phyloP scores from a whole-genome alignment of 345 rosid species.

The Clausena lansium region DNA sequence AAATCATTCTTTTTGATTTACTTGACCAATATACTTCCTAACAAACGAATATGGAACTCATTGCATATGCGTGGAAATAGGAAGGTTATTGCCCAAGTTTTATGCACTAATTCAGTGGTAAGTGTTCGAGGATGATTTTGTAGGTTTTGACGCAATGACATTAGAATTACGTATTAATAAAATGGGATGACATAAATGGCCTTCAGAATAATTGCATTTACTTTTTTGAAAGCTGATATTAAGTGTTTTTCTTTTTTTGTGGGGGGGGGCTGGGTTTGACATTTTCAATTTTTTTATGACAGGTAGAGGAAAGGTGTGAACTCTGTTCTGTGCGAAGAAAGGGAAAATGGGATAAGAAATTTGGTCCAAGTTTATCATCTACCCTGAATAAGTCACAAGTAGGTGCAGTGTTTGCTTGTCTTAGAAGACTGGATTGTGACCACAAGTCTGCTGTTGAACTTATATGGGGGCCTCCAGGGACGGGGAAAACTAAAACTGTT shows the following conservation, averaged over 20 bases:
- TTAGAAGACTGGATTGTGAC: background rate
- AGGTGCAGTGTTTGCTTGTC: background rate
- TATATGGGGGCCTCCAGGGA: background rate
- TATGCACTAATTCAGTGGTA: constrained; percentile 13
- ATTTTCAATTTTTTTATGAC: background rate
- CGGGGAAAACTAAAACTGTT: background rate
- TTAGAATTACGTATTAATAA: background rate
- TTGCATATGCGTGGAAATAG: background rate
- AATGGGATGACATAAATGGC: too few relatives aligned
- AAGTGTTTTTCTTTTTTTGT: too few relatives aligned
- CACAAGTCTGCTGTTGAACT: background rate
- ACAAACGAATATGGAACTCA: constrained; percentile 12
- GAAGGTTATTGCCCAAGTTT: constrained; percentile 9
- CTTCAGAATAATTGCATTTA: too few relatives aligned
- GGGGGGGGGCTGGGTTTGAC: too few relatives aligned
- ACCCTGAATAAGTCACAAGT: background rate
- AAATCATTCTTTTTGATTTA: background rate
- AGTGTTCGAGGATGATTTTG: background rate
- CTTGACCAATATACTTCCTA: constrained; percentile 34
- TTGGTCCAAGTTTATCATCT: background rate
- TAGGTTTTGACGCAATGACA: background rate
- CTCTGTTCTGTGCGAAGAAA: background rate
- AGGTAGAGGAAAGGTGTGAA: background rate
- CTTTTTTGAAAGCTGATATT: too few relatives aligned
- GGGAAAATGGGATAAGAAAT: background rate